Evolutionary conservation across 23 red algal genomes (phyloP), one percentile per base, ranked within the genome.

Genomic region (Porphyridium purpureum): DNA sequence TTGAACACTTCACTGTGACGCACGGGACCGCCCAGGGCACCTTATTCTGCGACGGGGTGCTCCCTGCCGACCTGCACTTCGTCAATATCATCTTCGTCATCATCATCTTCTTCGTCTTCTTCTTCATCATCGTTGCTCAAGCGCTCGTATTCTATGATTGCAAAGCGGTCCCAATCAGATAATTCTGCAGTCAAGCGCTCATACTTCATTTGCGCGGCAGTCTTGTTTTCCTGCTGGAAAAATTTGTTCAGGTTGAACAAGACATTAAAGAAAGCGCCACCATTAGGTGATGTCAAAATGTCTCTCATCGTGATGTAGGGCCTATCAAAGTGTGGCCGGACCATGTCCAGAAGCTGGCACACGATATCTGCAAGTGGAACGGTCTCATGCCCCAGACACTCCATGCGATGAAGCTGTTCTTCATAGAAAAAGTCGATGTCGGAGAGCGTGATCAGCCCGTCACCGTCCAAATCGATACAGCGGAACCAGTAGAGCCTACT

Each of bases 161-260:
- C 90, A 55, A 98, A 98, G n/a, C 90, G 79, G 49, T 98, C 90
- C 90, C 90, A 98, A 57, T 98, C 90, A 15, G 70, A 86, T 21
- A 98, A 62, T 23, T 98, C 90, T 47, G 90, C 79, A 27, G 79
- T 74, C 14, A 76, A 74, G 36, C 81, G 90, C 70, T 98, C 75
- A 59, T 83, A 60, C 48, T 71, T 26, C 24, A 79, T 80, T 52
- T 72, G 61, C 64, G 28, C 21, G 38, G 71, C 30, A 25, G 81
- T 78, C 64, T 98, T 80, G 35, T 74, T 66, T 22, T 69, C 69
- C 66, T 98, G 70, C 31, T 78, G 66, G 55, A 98, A 84, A 75
- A 98, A 86, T 60, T 98, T 98, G 61, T 98, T 98, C 50, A 98
- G 66, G 54, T 98, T 98, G 73, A 98, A 98, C 30, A 98, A 58